Conservation (phyloP, 768 basidiomycete genomes). For the Tulasnella sp. region DNA sequence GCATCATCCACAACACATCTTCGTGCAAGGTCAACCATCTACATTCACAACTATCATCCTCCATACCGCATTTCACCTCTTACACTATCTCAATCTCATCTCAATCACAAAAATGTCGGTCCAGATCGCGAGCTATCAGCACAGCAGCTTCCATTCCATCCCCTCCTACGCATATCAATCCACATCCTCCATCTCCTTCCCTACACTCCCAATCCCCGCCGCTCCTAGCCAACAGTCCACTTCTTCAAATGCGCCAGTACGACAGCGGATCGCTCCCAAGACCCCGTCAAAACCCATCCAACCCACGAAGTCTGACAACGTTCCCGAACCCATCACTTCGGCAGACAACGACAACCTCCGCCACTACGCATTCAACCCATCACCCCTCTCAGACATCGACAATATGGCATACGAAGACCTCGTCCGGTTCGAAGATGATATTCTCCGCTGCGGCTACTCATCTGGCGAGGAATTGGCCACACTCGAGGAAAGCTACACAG, state of each 20-base stretch:
- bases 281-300: not conserved
- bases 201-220: not conserved
- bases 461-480: not conserved
- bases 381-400: not conserved
- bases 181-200: constrained; percentile 4
- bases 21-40: not conserved
- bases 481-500: not conserved
- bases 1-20: constrained; percentile 2
- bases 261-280: not conserved
- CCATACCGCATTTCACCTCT: not conserved
- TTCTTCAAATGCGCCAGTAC: not conserved
- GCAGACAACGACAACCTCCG: not conserved
- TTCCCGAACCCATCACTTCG: not conserved
- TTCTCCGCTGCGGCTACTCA: not conserved
- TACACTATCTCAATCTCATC: not conserved
- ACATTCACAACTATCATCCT: not conserved
- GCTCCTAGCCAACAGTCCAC: not conserved
- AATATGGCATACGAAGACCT: constrained; percentile 1
- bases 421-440: not conserved
- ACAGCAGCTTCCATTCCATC: not conserved
- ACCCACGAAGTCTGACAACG: not conserved
- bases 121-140: not conserved
- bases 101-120: not conserved
- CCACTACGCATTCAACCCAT: constrained; percentile 1
- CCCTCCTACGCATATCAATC: not conserved